Conservation (phyloP, 2,329 filamentous ascomycete species). For the Furcasterigmium furcatum region DNA sequence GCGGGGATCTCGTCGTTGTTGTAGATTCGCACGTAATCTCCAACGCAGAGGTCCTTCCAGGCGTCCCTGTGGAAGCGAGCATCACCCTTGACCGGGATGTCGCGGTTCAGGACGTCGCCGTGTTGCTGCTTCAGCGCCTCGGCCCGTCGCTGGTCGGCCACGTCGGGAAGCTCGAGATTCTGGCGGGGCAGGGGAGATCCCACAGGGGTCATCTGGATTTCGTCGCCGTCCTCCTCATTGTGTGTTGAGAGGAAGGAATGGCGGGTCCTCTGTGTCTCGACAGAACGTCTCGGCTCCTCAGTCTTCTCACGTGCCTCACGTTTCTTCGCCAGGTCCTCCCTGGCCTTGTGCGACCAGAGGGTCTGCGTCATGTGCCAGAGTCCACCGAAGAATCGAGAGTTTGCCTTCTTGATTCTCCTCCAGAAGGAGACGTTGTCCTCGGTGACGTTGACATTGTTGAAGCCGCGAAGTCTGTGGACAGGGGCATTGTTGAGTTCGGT, state of each 20-base stretch:
- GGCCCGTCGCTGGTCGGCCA: conserved; percentile 26
- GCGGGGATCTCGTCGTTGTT: conserved; percentile 95
- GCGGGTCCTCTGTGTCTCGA: conserved; percentile 56
- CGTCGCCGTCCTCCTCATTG: conserved; percentile 53
- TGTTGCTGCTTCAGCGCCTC: conserved; percentile 42
- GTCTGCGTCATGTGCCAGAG: conserved; percentile 45
- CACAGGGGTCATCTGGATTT: conserved; percentile 93
- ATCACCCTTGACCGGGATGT: conserved; percentile 60
- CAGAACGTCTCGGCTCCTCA: conserved; percentile 51
- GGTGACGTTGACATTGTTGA: conserved; percentile 89
- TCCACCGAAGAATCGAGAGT: conserved; percentile 55
- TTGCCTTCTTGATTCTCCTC: conserved; percentile 89
- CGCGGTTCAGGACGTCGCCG: conserved; percentile 68
- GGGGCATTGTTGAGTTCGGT: conserved; percentile 95
- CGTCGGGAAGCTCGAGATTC: conserved; percentile 33
- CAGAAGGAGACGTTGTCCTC: conserved; percentile 83
- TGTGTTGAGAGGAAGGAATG: conserved; percentile 53
- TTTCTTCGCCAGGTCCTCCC: conserved; percentile 43
- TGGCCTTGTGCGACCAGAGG: conserved; percentile 49
- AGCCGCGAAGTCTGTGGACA: conserved; percentile 83
- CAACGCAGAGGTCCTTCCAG: conserved; percentile 94
- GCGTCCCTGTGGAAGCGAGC: conserved; percentile 88
- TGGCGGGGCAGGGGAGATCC: conserved; percentile 66
- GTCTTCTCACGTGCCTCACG: conserved; percentile 35
- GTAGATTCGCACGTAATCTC: conserved; percentile 94